Base-by-base conservation (phyloP, 208 protist genomes). In the Leishmania lainsoni region DNA sequence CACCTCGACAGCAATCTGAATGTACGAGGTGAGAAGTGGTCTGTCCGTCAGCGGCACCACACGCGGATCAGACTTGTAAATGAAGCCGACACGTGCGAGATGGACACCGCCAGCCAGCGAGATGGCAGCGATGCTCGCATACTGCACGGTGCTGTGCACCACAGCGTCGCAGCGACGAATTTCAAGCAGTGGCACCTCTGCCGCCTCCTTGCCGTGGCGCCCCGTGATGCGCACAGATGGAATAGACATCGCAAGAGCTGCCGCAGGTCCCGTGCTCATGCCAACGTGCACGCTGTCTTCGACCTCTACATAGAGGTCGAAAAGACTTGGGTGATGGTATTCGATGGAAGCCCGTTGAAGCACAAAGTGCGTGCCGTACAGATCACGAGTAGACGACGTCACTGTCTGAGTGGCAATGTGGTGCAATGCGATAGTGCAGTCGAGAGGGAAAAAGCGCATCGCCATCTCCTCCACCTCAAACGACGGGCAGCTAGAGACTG, bases 21-120 rank as follows among this genome's bases (percentile, higher is more conserved):
- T 48, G 58, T 78, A 93, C 0, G 90, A 93, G 2, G 91, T 80
- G 39, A 84, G 63, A 79, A 86, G 92, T 8, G 89, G 89, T 26
- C 80, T 75, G 29, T 59, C 71, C 45, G 63, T 86, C 16, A 83
- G 81, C 39, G 85, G 79, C 32, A 74, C 65, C 14, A 78, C 74
- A n/a, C 56, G 51, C 0, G 77, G 29, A 51, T 88, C 63, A 1
- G 70, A 77, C 45, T 76, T 76, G 78, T 88, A 77, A 16, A 81
- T 58, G 10, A 90, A 39, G 26, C 70, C 85, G 8, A 77, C 80
- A 42, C 86, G 74, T 29, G 81, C 5, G 29, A 76, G 9, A 45
- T 52, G 16, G 16, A 87, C 45, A 82, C 78, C 32, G 52, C 72
- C 73, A 51, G 84, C 76, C 12, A 82, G n/a, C 6, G 70, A 59